Percentiles rank a stretch among this genome's conserved stretches.
phyloP scores from a whole-genome alignment of 768 basidiomycete species.

The Mycena maculata region DNA sequence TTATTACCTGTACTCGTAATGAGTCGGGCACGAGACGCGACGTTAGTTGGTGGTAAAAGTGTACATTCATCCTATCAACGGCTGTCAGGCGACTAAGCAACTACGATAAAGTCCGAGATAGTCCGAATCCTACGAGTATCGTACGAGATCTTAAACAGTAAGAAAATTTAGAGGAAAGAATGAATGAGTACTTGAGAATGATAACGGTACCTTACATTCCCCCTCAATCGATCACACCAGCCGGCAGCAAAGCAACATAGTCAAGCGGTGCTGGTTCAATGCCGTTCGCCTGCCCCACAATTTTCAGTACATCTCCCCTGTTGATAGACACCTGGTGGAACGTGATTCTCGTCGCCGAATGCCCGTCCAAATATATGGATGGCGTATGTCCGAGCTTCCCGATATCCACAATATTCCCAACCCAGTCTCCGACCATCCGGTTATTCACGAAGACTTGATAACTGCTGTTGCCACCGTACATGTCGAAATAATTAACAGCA shows the following conservation, averaged over 20 bases:
- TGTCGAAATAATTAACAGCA: slow-evolving; percentile 31
- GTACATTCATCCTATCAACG: too few relatives aligned
- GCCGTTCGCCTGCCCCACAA: slow-evolving; percentile 31
- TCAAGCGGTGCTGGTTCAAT: slow-evolving; percentile 33
- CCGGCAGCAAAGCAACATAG: slow-evolving; percentile 31
- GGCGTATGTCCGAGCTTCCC: slow-evolving; percentile 34
- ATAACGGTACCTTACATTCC: too few relatives aligned
- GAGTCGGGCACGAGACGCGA: too few relatives aligned
- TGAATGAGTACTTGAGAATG: too few relatives aligned
- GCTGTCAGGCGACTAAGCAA: too few relatives aligned
- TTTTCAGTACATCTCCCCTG: slow-evolving; percentile 30
- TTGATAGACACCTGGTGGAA: slow-evolving; percentile 28
- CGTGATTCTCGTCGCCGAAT: slow-evolving; percentile 34
- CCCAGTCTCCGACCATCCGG: slow-evolving; percentile 27
- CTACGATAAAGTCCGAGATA: too few relatives aligned
- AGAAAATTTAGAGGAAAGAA: too few relatives aligned
- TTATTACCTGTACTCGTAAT: too few relatives aligned
- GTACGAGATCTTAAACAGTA: too few relatives aligned
- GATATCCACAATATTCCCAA: slow-evolving; percentile 32
- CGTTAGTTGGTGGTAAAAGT: too few relatives aligned
- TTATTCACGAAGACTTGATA: slow-evolving; percentile 26
- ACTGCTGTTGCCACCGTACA: slow-evolving; percentile 30
- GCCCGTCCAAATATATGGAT: slow-evolving; percentile 30
- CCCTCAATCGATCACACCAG: too few relatives aligned
- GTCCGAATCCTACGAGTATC: too few relatives aligned